Conservation (phyloP, 192 early-diverging fungal genomes). For the Podila epigama region DNA sequence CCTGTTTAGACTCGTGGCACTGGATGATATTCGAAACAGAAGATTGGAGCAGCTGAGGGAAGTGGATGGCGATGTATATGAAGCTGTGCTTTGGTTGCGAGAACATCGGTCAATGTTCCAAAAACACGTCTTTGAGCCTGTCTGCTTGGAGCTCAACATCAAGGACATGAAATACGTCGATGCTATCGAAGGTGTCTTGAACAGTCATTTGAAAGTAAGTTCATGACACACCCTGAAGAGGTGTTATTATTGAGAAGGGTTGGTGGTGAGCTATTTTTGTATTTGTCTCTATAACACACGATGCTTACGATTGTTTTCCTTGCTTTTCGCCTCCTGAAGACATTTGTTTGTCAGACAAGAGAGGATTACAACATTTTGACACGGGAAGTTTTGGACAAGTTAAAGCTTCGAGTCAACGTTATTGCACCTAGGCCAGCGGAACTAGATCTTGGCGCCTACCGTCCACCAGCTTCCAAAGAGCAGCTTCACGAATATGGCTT, state of each 20-base stretch:
- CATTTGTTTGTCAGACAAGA: slow-evolving; percentile 79
- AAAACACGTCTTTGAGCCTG: slow-evolving; percentile 76
- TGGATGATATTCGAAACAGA: slow-evolving; percentile 64
- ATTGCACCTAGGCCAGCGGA: slow-evolving; percentile 50
- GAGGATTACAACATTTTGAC: slow-evolving; percentile 81
- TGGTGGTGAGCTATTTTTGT: no score
- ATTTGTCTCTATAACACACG: not conserved
- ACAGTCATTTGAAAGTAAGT: slow-evolving; percentile 59
- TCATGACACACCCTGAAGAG: not conserved
- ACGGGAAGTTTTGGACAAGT: slow-evolving; percentile 66
- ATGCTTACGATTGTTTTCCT: no score
- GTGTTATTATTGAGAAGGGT: not conserved
- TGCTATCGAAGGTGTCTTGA: slow-evolving; percentile 68
- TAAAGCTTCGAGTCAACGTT: slow-evolving; percentile 67
- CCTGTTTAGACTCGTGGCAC: slow-evolving; percentile 55
- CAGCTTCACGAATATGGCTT: slow-evolving; percentile 71
- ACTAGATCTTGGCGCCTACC: slow-evolving; percentile 24
- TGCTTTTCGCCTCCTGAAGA: no score
- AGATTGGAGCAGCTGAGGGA: slow-evolving; percentile 62
- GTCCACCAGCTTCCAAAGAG: slow-evolving; percentile 8
- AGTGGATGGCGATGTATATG: slow-evolving; percentile 59
- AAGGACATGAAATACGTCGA: slow-evolving; percentile 66
- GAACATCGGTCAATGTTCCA: slow-evolving; percentile 69
- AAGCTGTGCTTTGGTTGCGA: slow-evolving; percentile 75
- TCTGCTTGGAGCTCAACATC: slow-evolving; percentile 75